Evolutionary conservation across 176 grass and related monocot species (phyloP), one percentile per base, ranked within the genome.

Genomic region (Rhynchospora pubera): DNA sequence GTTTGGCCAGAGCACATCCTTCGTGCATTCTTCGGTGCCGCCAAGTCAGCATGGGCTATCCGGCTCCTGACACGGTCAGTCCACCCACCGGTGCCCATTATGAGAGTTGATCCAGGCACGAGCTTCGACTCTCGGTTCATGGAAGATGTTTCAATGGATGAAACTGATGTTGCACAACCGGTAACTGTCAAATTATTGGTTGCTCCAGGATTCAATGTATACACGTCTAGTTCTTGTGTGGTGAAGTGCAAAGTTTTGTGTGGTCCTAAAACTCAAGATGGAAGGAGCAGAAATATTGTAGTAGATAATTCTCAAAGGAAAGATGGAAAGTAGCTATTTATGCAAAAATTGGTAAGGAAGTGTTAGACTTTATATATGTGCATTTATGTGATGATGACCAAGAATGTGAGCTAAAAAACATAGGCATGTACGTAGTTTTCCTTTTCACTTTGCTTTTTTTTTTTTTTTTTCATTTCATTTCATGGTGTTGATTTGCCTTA

Each of bases 211-310:
- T 86, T 86, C 78, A 52, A 82, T 52, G 65, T 86, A 26, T 86
- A 86, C 48, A 34, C 21, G 1, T 53, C 13, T 13, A 65, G 28
- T 28, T 81, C 34, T 48, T 68, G 85, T 23, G 65, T 82, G 78
- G 65, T 86, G 1, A 86, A 86, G 78, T 86, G 85, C 51, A 74
- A 63, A 55, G 85, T 86, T 32, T 61, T 86, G 32, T 86, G 85
- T 21, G 3, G 5, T 60, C 16, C 3, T 62, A 79, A 39, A 62
- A 15, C 5, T 21, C 57, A 63, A 44, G 57, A 63, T 61, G 43
- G 19, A 30, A 81, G 50, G 60, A 63, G 22, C 48, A 57, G 22
- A 78, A 78, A 15, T 39, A 80, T 43, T 62, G 39, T 10, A 21
- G 51, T 63, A 64, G 59, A 81, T 19, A 79, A 62, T 81, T 81